Base-by-base conservation (phyloP, 139 green algal genomes). In the Eudorina sp. region DNA sequence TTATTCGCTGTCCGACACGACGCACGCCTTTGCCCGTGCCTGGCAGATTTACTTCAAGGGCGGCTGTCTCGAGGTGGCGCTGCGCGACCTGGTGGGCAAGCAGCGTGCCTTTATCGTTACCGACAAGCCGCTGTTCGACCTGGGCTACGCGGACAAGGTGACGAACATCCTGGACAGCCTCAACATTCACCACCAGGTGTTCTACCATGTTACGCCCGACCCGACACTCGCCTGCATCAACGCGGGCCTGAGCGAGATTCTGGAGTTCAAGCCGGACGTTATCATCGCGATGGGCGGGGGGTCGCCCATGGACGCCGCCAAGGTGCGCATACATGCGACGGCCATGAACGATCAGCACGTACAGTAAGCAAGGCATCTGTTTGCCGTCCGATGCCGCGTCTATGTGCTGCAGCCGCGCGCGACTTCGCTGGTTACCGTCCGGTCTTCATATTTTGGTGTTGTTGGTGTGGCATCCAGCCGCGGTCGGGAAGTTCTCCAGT, bases 221-320 rank as follows among this genome's bases (percentile, higher is more conserved):
- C 94, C 94, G 7, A 95, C 90, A 2, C 85, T 96, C 68, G 73
- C 81, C 34, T 95, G 89, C 90, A 95, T 96, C 40, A 40, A 88
- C 83, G 89, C 92, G 55, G 89, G 89, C 5, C 82, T 94, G 5
- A 73, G 45, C 34, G 91, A 93, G 82, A 94, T 94, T 45, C 43
- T 93, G 82, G 81, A 89, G 41, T 94, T 93, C 85, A 81, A 86
- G 82, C 94, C 94, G 21, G 94, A 96, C 81, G 85, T 94, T 31
- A 94, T 97, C 90, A 96, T 97, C 46, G 94, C 94, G 6, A 60
- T 97, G 45, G 94, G 94, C 14, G 94, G 94, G 0, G 94, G 94
- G 55, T 95, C 90, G 4, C 92, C 94, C 79, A 96, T 97, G 94
- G 94, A 97, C 72, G 94, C 94, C 19, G 94, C 94, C 81, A 97